Evolutionary conservation across 225 moss, liverwort and hornwort genomes (phyloP).

Genomic region (Antitrichia curtipendula): DNA sequence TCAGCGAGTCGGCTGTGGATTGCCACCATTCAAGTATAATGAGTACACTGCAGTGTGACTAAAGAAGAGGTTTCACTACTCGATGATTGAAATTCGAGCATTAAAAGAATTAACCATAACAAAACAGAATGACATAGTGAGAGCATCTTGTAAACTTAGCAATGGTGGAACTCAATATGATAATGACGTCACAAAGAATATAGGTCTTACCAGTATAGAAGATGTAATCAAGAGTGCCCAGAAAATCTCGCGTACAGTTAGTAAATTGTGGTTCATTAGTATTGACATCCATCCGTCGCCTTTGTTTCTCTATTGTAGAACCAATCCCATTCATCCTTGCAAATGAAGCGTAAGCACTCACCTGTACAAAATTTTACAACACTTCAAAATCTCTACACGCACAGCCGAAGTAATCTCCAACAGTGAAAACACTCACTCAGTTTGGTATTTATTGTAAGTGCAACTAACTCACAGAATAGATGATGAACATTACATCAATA

Average conservation of each 20-base stretch:
- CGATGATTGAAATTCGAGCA: background rate
- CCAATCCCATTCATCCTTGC: constrained; percentile 58
- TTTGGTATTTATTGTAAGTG: background rate
- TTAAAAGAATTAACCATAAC: background rate
- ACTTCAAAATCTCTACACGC: background rate
- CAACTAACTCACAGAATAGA: background rate
- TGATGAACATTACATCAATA: background rate
- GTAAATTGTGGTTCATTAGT: constrained; percentile 75
- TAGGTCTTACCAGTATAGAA: constrained; percentile 62
- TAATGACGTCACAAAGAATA: background rate
- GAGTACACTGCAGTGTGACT: background rate
- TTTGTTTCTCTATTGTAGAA: constrained; percentile 43
- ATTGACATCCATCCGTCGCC: constrained; percentile 55
- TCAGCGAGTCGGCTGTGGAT: constrained; percentile 30
- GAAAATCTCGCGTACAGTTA: constrained; percentile 80
- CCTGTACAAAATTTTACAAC: constrained; percentile 12
- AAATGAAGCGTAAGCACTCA: constrained; percentile 76
- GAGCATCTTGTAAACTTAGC: background rate
- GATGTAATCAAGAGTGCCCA: constrained; percentile 83
- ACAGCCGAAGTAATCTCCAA: background rate
- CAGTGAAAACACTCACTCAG: background rate
- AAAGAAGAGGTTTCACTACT: background rate
- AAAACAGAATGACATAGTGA: background rate
- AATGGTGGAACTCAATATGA: background rate
- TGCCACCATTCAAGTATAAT: background rate